These are phyloP conservation scores for Cavenderia fasciculata DNA, from an alignment of 78 protist genomes.

Conservation along the genomic window DNA sequence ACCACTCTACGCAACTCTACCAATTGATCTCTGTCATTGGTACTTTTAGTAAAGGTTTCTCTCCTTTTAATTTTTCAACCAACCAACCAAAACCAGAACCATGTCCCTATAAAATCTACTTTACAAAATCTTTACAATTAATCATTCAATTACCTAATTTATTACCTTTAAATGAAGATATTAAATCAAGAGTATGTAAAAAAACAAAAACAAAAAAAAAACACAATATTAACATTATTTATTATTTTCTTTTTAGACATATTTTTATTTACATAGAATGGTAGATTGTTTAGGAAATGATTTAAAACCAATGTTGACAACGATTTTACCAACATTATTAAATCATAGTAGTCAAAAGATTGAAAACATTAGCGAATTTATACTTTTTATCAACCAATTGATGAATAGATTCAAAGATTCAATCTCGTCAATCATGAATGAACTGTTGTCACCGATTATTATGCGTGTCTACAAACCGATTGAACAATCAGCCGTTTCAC, in stretches of 20 bases:
- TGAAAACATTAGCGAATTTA: constrained; percentile 8
- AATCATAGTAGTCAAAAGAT: not conserved
- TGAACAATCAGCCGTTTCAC: not conserved
- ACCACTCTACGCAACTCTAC: constrained; percentile 22
- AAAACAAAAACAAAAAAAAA: not conserved
- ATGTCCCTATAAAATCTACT: constrained; percentile 35
- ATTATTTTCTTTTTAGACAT: constrained; percentile 9
- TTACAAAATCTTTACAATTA: not conserved
- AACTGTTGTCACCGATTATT: constrained; percentile 9
- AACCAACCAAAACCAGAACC: constrained; percentile 21
- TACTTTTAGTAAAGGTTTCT: constrained; percentile 67
- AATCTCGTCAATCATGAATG: not conserved
- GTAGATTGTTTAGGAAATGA: constrained; percentile 61
- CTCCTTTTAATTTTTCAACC: constrained; percentile 23
- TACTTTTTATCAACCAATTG: constrained; percentile 57
- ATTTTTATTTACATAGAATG: constrained; percentile 74
- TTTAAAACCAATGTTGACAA: constrained; percentile 33
- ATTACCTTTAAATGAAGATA: constrained; percentile 41
- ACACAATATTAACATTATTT: not conserved
- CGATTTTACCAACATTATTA: constrained; percentile 10
- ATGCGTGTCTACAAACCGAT: constrained; percentile 5
- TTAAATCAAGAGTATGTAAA: constrained; percentile 12
- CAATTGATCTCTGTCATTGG: constrained; percentile 57
- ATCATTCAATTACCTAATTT: constrained; percentile 45
- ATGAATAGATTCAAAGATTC: constrained; percentile 52